Evolutionary conservation across 768 basidiomycete species (phyloP), one percentile per base, ranked within the genome.

Genomic region (Naganishia randhawae): DNA sequence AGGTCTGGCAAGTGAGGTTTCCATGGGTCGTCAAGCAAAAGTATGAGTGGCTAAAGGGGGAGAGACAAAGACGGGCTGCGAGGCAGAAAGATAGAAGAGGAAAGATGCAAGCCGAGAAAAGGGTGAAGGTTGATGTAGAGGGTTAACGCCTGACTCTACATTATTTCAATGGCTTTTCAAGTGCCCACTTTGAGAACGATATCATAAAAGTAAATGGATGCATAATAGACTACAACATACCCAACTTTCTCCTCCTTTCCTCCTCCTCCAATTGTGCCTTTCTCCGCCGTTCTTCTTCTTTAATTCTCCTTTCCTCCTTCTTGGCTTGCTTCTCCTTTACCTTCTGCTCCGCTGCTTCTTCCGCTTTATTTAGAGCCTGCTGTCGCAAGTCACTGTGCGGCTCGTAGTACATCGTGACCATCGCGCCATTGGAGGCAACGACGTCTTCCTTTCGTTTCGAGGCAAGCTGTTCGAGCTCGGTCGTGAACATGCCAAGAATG

Each of bases 361-460:
- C 67, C 22, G 75, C 50, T 64, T 76, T 74, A 9, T 64, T 64
- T 41, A 71, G 66, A 2, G 71, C 70, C 42, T 71, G 69, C 27
- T 67, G 69, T 39, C 71, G 57, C 19, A 74, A 54, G 11, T 67
- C 57, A 25, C 67, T 54, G 4, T 66, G 69, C 22, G 74, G 72
- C n/a, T 69, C 50, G 42, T 69, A 69, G 19, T 52, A 66, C 35
- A 73, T 69, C 61, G 69, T 54, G 41, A 69, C 51, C 41, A 73
- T 71, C 63, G 53, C n/a, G 17, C 41, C 53, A n/a, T 72, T 71
- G 13, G 48, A 35, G 27, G 35, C 66, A 33, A 71, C 71, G 68
- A 75, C 74, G 51, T 77, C 75, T 45, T 52, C 61, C 25, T 72
- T 75, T 70, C 74, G 75, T 64, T 71, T 71, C 1, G 50, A 65